Evolutionary conservation across 2,329 filamentous ascomycete genomes (phyloP).

Genomic region (Uncinocarpus reesii): DNA sequence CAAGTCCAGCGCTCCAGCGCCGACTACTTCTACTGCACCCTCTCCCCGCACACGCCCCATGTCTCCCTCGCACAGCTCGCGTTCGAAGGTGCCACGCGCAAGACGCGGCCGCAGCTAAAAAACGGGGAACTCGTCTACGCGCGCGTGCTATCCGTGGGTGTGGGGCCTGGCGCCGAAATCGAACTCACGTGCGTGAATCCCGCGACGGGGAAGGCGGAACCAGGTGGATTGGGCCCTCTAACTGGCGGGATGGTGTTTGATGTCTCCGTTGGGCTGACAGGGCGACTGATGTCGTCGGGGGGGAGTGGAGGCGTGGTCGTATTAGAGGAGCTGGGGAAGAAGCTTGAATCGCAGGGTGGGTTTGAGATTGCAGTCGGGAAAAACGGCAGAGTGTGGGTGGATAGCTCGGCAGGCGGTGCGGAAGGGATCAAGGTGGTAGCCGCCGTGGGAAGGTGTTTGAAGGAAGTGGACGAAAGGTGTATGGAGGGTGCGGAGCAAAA

Average conservation of each 20-base stretch:
- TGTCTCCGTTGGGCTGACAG: constrained; percentile 70
- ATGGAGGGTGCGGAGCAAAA: constrained; percentile 36
- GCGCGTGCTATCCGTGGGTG: constrained; percentile 64
- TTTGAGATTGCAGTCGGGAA: constrained; percentile 92
- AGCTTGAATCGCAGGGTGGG: constrained; percentile 48
- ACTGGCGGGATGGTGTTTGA: constrained; percentile 77
- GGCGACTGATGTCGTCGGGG: constrained; percentile 55
- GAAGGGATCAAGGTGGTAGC: constrained; percentile 55
- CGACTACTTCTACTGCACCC: constrained; percentile 69
- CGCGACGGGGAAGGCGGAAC: constrained; percentile 74
- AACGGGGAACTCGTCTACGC: constrained; percentile 78
- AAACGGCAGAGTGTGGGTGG: constrained; percentile 88
- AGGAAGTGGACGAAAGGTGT: constrained; percentile 60
- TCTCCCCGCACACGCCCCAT: constrained; percentile 53
- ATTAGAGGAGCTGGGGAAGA: constrained; percentile 70
- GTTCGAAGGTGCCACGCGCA: constrained; percentile 89
- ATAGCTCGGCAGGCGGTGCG: constrained; percentile 53
- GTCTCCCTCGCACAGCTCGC: constrained; percentile 74
- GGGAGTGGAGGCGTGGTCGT: constrained; percentile 58
- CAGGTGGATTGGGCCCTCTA: constrained; percentile 75
- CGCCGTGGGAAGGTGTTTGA: constrained; percentile 66
- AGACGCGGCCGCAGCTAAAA: constrained; percentile 70
- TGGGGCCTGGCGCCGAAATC: constrained; percentile 73
- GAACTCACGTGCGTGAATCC: constrained; percentile 85
- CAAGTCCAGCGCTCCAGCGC: constrained; percentile 64